A percentile compares a stretch with the other conserved stretches of the same genome.
phyloP scores from a whole-genome alignment of 345 rosid species.

The Physaria fendleri region DNA sequence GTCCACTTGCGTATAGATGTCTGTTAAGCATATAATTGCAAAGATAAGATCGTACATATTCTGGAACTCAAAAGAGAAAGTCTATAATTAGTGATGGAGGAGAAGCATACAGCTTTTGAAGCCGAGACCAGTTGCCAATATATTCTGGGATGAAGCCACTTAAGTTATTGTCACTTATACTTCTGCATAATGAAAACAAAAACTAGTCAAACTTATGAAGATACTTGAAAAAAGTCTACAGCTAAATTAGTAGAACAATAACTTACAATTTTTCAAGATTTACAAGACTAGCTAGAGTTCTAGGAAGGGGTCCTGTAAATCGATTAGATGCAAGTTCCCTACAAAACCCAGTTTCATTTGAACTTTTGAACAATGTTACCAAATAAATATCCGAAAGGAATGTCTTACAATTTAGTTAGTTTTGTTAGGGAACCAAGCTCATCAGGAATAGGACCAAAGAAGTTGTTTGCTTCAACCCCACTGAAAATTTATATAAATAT shows the following conservation, averaged over 20 bases:
- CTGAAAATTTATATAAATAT: constrained; percentile 21
- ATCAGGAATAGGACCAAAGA: constrained; percentile 43
- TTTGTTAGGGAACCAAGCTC: constrained; percentile 42
- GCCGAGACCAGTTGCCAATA: constrained; percentile 51
- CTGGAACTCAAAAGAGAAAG: too few species aligned
- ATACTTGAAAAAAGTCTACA: too few species aligned
- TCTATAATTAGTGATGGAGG: background rate
- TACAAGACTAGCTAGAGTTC: constrained; percentile 25
- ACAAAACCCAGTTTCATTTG: background rate
- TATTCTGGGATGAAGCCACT: constrained; percentile 55
- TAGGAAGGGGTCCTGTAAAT: constrained; percentile 34
- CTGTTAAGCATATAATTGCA: too few species aligned
- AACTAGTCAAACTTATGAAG: too few species aligned
- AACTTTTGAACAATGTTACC: too few species aligned
- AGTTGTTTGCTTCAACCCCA: constrained; percentile 45
- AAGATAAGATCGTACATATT: too few species aligned
- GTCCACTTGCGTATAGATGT: constrained; percentile 47
- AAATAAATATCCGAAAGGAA: too few species aligned
- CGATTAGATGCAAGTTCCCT: constrained; percentile 39
- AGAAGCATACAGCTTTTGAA: constrained; percentile 50
- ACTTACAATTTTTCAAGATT: constrained; percentile 22
- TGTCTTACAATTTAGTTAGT: constrained; percentile 39
- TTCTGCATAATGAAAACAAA: constrained; percentile 35
- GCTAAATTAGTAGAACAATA: background rate
- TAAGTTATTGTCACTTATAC: constrained; percentile 64